Percentiles rank a stretch among this genome's conserved stretches.
Conservation (phyloP, 306 rosid species). For the Castanea crenata region DNA sequence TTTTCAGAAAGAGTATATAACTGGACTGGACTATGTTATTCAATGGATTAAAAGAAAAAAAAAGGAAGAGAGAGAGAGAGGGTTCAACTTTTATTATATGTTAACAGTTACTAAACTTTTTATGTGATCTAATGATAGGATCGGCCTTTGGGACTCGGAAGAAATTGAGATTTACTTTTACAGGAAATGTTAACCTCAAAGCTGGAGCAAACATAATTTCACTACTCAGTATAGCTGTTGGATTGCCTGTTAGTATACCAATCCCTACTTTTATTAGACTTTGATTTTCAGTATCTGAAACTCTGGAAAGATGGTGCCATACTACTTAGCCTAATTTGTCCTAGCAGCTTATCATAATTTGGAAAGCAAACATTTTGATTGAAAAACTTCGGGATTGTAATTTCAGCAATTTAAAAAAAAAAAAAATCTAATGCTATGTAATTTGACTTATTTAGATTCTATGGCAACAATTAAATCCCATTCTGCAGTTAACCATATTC, state of each 20-base stretch:
- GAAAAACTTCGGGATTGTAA: neutral
- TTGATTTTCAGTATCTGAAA: neutral
- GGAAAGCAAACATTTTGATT: neutral
- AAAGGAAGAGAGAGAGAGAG: neutral
- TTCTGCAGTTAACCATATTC: neutral
- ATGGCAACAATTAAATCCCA: neutral
- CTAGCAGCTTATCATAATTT: neutral
- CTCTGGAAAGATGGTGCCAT: neutral
- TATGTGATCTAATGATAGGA: slow-evolving; percentile 38
- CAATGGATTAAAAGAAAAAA: neutral
- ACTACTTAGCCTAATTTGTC: neutral
- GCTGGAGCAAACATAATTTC: slow-evolving; percentile 45
- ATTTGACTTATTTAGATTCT: neutral
- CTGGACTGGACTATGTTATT: neutral
- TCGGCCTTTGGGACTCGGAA: slow-evolving; percentile 58
- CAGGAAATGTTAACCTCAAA: slow-evolving; percentile 28
- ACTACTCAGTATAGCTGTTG: slow-evolving; percentile 45
- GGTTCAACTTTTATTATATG: neutral
- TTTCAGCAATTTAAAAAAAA: neutral
- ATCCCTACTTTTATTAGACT: neutral
- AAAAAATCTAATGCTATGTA: neutral
- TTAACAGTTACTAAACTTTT: neutral
- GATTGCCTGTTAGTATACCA: slow-evolving; percentile 41
- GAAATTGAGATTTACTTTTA: slow-evolving; percentile 58
- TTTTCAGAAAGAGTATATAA: neutral